phyloP scores from a whole-genome alignment of 1,284 basidiomycete species.

The Apiotrichum gamsii region DNA sequence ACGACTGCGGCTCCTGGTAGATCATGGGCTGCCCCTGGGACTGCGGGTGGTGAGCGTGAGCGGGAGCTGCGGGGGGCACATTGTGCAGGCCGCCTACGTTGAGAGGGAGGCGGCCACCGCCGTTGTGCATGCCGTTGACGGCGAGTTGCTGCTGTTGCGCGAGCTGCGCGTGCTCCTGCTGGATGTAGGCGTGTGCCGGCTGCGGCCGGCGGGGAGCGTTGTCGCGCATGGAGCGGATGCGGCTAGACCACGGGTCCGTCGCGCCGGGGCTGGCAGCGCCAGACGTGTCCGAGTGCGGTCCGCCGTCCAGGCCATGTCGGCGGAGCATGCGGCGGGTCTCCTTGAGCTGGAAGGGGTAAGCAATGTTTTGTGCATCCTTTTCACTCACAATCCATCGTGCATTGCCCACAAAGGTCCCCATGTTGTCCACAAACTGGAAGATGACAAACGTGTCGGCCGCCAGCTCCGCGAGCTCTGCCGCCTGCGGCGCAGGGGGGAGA shows the following conservation, averaged over 20 bases:
- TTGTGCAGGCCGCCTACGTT: too few relatives aligned
- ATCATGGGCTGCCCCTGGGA: neutral
- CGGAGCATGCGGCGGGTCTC: constrained; percentile 17
- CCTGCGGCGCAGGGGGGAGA: constrained; percentile 5
- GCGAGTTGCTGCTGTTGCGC: neutral
- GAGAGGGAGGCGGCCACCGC: neutral
- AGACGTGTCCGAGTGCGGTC: constrained; percentile 7
- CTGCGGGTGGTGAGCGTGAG: too few relatives aligned
- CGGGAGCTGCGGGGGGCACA: neutral
- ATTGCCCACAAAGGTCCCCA: constrained; percentile 6
- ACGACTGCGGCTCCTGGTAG: constrained; percentile 1
- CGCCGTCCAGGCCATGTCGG: constrained; percentile 15
- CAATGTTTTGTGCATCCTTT: too few relatives aligned
- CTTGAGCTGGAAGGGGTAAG: constrained; percentile 4
- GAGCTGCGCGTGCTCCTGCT: neutral
- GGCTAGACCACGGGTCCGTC: constrained; percentile 11
- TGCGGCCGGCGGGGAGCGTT: constrained; percentile 2
- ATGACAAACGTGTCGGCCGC: constrained; percentile 11
- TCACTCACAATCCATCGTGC: constrained; percentile 8
- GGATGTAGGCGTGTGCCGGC: neutral
- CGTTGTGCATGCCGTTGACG: neutral
- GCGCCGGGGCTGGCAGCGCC: constrained; percentile 9
- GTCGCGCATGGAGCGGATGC: constrained; percentile 7
- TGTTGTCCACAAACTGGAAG: constrained; percentile 4
- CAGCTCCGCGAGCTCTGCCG: constrained; percentile 12